Conservation (phyloP, 2,329 filamentous ascomycete genomes). For the Botrytis galanthina region DNA sequence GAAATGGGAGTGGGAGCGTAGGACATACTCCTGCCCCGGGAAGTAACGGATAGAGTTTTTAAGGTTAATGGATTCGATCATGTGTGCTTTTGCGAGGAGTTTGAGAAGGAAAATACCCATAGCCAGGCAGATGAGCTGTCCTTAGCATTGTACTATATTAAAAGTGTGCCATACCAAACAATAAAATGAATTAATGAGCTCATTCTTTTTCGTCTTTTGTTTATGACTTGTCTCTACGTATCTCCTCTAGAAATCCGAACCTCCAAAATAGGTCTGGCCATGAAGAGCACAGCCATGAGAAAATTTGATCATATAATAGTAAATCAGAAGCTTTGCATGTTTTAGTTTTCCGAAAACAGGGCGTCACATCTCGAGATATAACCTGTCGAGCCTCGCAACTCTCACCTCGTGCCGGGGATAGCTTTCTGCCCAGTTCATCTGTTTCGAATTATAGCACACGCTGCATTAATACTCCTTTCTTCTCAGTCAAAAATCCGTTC, state of each 20-base stretch:
- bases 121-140: neutral
- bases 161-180: neutral
- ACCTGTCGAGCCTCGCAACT: neutral
- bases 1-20: constrained; percentile 1
- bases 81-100: constrained; percentile 4
- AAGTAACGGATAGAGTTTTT: neutral
- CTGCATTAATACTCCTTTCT: neutral
- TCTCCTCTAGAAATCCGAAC: neutral
- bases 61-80: neutral
- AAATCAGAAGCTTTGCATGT: neutral
- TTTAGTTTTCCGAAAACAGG: neutral
- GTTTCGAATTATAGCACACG: neutral
- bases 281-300: neutral
- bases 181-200: neutral
- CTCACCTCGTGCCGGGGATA: neutral
- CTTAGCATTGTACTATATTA: constrained; percentile 6
- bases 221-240: neutral
- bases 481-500: neutral
- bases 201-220: neutral
- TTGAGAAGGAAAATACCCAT: constrained; percentile 12
- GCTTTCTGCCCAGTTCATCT: neutral
- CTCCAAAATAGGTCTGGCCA: neutral
- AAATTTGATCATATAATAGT: neutral
- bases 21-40: neutral
- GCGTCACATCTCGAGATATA: neutral